These are phyloP conservation scores for Puccinia horiana DNA, from an alignment of 1,284 basidiomycete genomes.

Conservation along the genomic window DNA sequence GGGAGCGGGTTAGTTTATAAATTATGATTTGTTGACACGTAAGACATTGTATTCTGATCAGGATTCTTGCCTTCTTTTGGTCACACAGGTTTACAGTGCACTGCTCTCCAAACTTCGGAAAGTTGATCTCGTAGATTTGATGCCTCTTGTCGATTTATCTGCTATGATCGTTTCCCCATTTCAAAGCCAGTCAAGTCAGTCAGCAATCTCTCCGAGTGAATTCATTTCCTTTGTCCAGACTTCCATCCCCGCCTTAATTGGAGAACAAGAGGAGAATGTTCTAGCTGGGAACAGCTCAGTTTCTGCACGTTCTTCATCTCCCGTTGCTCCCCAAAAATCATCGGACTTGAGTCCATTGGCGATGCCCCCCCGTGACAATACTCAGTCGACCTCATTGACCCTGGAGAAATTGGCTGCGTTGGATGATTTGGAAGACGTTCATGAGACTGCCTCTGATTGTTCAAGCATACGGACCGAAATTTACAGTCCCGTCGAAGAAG, in stretches of 20 bases:
- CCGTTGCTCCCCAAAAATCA: neutral
- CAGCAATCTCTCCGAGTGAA: neutral
- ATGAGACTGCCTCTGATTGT: neutral
- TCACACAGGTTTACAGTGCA: conserved; percentile 11
- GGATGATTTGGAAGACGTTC: neutral
- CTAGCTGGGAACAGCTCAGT: neutral
- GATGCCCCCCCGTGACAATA: neutral
- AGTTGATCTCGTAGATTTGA: neutral
- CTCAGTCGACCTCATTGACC: neutral
- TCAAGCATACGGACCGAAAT: neutral
- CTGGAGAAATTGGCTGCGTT: neutral
- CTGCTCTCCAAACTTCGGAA: conserved; percentile 16
- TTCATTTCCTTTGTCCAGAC: conserved; percentile 1
- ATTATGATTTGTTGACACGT: neutral
- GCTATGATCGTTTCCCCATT: conserved; percentile 2
- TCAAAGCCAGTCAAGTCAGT: neutral
- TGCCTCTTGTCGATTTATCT: neutral
- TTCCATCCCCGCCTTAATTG: neutral
- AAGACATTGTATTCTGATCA: neutral
- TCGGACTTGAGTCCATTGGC: neutral
- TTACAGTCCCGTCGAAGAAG: neutral
- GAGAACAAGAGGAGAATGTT: neutral
- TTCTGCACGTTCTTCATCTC: neutral
- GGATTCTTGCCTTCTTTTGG: neutral
- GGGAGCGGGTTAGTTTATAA: conserved; percentile 11